Evolutionary conservation across 192 early-diverging fungal species (phyloP), one percentile per base, ranked within the genome.

Genomic region (Podila epigama): DNA sequence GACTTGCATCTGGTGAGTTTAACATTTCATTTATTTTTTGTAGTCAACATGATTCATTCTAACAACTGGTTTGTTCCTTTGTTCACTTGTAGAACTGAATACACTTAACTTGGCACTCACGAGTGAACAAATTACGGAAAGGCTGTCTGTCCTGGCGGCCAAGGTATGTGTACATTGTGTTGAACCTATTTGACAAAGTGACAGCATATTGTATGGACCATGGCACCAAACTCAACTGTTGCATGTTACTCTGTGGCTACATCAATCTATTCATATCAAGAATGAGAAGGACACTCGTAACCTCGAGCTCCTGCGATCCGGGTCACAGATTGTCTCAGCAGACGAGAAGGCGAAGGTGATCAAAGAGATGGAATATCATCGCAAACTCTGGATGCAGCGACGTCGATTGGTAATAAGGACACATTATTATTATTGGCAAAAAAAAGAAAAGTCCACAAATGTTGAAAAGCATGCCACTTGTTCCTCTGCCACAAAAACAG

Each of bases 1-100:
- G 87, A 37, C 58, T 85, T 5, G 37, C 66, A 3, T 68, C 80
- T 54, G 68, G 84, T 83, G 68, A 36, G 56, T 52, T 28, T 63
- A 37, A 15, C 20, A 11, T 12, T 10, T 31, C 22, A 16, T 22
- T 54, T 37, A 8, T 32, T 31, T 3, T n/a, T 15, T 4, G 32
- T 37, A n/a, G 44, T 51, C 20, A 9, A 28, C 3, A 15, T 34
- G 34, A 27, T 55, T 57, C 29, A 33, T 13, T 1, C 11, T 22
- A 29, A 39, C n/a, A 28, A 20, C 18, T 22, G 28, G 4, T 58
- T 36, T 3, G 6, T 4, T 4, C 35, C 15, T 18, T 5, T 64
- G 85, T 52, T 81, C 85, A 44, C 71, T 80, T n/a, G 39, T 65
- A 85, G 82, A 68, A 41, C 53, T 85, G 36, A 48, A 42, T 20